Percentiles rank a stretch among this genome's conserved stretches.
Evolutionary conservation across 768 basidiomycete genomes (phyloP).

Genomic region (Leccinum aurantiacum): DNA sequence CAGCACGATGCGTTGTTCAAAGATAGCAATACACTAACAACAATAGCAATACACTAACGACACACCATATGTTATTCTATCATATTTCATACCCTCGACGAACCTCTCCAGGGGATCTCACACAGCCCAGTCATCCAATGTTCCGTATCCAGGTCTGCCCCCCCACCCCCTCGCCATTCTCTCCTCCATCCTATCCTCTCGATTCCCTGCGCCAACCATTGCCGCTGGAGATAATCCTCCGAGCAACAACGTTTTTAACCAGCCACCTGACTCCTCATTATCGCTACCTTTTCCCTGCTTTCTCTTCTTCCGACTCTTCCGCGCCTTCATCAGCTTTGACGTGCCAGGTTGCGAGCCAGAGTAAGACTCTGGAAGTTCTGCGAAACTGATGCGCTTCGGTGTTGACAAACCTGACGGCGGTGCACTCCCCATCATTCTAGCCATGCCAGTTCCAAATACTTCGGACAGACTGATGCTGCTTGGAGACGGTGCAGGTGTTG

Average conservation of each 20-base stretch:
- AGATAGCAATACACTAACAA: slow-evolving; percentile 3
- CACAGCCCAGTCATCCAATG: slow-evolving; percentile 59
- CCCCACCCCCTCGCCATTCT: slow-evolving; percentile 51
- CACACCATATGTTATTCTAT: slow-evolving; percentile 13
- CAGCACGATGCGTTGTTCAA: neutral
- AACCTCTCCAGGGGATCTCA: slow-evolving; percentile 20
- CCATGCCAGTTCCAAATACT: slow-evolving; percentile 31
- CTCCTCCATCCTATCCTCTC: slow-evolving; percentile 54
- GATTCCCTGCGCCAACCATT: slow-evolving; percentile 20
- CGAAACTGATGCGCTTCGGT: slow-evolving; percentile 79
- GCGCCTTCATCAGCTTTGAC: slow-evolving; percentile 38
- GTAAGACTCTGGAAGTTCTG: slow-evolving; percentile 70
- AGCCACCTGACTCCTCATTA: slow-evolving; percentile 24
- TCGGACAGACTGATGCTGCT: slow-evolving; percentile 25
- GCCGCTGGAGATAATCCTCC: slow-evolving; percentile 27
- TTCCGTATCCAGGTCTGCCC: slow-evolving; percentile 39
- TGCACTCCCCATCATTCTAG: slow-evolving; percentile 36
- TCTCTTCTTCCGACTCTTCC: slow-evolving; percentile 32
- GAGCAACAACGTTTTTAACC: slow-evolving; percentile 25
- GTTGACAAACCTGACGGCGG: slow-evolving; percentile 55
- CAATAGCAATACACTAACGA: neutral
- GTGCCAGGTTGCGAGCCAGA: slow-evolving; percentile 36
- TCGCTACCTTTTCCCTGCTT: slow-evolving; percentile 36
- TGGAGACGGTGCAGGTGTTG: slow-evolving; percentile 39
- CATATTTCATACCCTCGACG: neutral